phyloP scores from a whole-genome alignment of 192 early-diverging fungal genomes.

The Podila epigama region DNA sequence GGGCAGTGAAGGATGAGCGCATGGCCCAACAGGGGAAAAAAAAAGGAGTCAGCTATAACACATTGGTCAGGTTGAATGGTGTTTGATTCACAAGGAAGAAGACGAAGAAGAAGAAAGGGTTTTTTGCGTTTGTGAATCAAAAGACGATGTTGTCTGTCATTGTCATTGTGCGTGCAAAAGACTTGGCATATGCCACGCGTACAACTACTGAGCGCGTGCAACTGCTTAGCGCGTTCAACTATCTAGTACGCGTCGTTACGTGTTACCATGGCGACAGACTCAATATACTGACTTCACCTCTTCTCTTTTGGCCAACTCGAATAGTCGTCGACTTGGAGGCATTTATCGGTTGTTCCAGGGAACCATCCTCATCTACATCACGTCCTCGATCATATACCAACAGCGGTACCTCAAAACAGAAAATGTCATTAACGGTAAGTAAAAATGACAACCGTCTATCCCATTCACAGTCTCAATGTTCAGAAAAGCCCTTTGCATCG shows the following conservation, averaged over 20 bases:
- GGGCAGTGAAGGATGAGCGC: not conserved
- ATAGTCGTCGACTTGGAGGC: constrained; percentile 34
- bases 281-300: not conserved
- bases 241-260: not conserved
- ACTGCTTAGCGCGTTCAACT: too few species aligned
- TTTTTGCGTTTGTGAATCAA: too few species aligned
- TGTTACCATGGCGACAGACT: not conserved
- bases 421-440: constrained; percentile 36
- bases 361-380: constrained; percentile 30
- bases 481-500: not conserved
- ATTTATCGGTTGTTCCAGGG: constrained; percentile 35
- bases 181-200: too few species aligned
- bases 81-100: not conserved
- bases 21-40: not conserved
- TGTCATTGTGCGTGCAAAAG: too few species aligned
- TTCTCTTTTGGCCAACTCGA: not conserved
- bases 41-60: too few species aligned
- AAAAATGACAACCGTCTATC: not conserved
- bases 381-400: constrained; percentile 32
- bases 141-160: too few species aligned
- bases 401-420: constrained; percentile 48
- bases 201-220: too few species aligned
- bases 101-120: too few species aligned
- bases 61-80: too few species aligned
- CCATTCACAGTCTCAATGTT: not conserved